Conservation (phyloP, 441 rosid genomes). For the Gossypium schwendimanii region DNA sequence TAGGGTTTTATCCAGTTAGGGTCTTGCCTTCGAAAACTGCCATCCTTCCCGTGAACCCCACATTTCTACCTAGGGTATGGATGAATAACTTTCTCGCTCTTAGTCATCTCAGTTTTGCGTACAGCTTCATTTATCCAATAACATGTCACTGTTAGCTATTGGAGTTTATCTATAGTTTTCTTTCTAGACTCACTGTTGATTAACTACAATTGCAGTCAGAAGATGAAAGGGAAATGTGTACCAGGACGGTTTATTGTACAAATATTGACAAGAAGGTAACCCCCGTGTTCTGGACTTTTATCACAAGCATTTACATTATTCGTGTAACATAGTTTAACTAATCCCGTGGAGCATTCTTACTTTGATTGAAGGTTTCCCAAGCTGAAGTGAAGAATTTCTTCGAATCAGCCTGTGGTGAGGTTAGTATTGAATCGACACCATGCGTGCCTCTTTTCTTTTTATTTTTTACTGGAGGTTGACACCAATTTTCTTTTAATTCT, state of each 20-base stretch:
- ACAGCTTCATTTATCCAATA: background rate
- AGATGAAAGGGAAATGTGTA: constrained; percentile 71
- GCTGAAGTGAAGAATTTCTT: constrained; percentile 55
- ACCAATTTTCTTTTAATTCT: background rate
- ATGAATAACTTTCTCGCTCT: background rate
- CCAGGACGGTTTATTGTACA: constrained; percentile 67
- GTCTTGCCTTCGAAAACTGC: constrained; percentile 79
- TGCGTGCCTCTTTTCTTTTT: background rate
- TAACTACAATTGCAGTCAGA: constrained; percentile 44
- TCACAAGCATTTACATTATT: background rate
- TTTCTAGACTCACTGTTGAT: background rate
- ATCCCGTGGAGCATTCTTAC: background rate
- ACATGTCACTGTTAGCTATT: background rate
- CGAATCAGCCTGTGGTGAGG: constrained; percentile 61
- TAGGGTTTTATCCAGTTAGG: constrained; percentile 61
- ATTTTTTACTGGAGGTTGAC: background rate
- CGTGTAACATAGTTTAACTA: background rate
- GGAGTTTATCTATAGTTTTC: background rate
- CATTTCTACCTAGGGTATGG: constrained; percentile 59
- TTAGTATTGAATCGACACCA: constrained; percentile 18
- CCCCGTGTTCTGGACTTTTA: background rate
- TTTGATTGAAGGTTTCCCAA: constrained; percentile 44
- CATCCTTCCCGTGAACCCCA: constrained; percentile 75
- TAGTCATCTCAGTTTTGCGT: background rate
- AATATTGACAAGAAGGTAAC: constrained; percentile 61